A percentile compares a stretch with the other conserved stretches of the same genome.
Evolutionary conservation across 2,329 filamentous ascomycete genomes (phyloP).

Genomic region (Colletotrichum lentis): DNA sequence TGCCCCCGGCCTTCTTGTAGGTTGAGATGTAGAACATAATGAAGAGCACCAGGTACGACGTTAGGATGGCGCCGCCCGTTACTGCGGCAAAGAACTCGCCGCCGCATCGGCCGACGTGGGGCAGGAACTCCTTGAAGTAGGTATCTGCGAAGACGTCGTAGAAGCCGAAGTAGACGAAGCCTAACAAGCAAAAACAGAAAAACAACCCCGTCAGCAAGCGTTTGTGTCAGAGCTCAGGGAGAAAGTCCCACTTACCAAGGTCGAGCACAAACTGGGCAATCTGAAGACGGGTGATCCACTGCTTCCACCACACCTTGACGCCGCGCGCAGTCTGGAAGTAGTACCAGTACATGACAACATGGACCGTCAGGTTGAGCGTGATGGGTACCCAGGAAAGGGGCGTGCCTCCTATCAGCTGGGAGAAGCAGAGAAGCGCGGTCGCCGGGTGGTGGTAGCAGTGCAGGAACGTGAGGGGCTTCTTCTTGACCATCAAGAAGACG

Average conservation of each 20-base stretch:
- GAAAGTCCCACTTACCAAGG: slow-evolving; percentile 69
- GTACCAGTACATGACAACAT: slow-evolving; percentile 97
- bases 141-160: slow-evolving; percentile 79
- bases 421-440: slow-evolving; percentile 89
- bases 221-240: not conserved
- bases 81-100: slow-evolving; percentile 83
- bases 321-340: slow-evolving; percentile 93
- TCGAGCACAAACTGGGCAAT: slow-evolving; percentile 91
- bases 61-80: slow-evolving; percentile 75
- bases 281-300: slow-evolving; percentile 91
- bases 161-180: slow-evolving; percentile 71
- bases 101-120: slow-evolving; percentile 74
- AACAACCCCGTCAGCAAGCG: slow-evolving; percentile 7
- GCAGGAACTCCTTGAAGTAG: slow-evolving; percentile 72
- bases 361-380: slow-evolving; percentile 81
- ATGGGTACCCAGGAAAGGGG: slow-evolving; percentile 88
- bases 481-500: slow-evolving; percentile 90
- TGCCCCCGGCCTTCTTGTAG: slow-evolving; percentile 26
- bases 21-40: slow-evolving; percentile 78
- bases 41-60: slow-evolving; percentile 80
- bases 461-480: slow-evolving; percentile 92
- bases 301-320: slow-evolving; percentile 92
- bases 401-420: slow-evolving; percentile 83
- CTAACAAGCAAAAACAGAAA: not conserved
- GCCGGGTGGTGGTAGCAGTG: slow-evolving; percentile 94